Base-by-base conservation (phyloP, 2,329 filamentous ascomycete species). In the Penicillium freii region DNA sequence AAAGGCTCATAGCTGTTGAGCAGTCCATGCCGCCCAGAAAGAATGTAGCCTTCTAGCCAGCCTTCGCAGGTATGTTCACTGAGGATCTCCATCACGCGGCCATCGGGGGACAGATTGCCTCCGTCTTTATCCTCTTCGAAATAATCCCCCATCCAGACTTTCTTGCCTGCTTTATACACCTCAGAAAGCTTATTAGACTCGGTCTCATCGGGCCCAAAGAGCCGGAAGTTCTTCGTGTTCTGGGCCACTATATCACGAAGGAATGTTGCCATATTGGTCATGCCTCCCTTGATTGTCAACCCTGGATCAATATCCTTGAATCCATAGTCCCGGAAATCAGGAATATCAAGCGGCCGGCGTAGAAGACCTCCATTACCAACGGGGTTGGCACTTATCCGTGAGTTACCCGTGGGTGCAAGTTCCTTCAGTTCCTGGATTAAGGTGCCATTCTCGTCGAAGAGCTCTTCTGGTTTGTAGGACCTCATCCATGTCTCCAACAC, bases 1-100 rank as follows among this genome's bases (percentile, higher is more conserved):
- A 92, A 92, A 0, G 89, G 88, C 73, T 92, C 89, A 75, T 92
- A 92, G 70, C 86, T 89, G 81, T 91, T 92, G 58, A 92, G 82
- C 58, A 92, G 71, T 13, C 89, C 89, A 63, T 92, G 89, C 5
- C 89, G 83, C 29, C 89, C 89, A 54, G 85, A 90, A 3, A 92
- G 80, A 42, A 90, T 75, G 70, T 92, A 92, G 3, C 89, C 89
- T 77, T 92, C 89, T 17, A 92, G 80, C 89, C 89, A 92, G 27
- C 88, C 89, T 73, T 92, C 89, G 59, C 84, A 85, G 17, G 88
- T 92, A 70, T 92, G 89, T 73, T 92, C 89, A 19, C 86, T 89
- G n/a, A 92, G 82, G 71, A 92, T 92, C 72, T 92, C 89, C 87
- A 92, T 92, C 36, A 92, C 89, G 29, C 88, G 82, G 17, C 89